Evolutionary conservation across 768 basidiomycete genomes (phyloP), one percentile per base, ranked within the genome.

Genomic region (Russula foetens): DNA sequence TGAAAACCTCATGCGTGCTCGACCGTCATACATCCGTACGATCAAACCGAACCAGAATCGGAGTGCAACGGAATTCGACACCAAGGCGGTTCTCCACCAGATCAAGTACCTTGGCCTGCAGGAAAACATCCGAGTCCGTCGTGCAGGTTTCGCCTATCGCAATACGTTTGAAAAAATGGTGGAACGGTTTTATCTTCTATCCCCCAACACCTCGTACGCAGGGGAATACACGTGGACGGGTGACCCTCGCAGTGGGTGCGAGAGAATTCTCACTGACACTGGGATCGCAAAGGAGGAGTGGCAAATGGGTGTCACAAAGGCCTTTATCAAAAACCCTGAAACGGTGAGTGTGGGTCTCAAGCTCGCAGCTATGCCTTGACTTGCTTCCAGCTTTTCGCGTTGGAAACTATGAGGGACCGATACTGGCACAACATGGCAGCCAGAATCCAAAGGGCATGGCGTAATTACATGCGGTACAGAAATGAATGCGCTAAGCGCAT

Each of bases 381-480:
- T 43, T 4, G 6, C 19, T 53, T 52, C 7, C 59, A 98, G 92
- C 83, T 99, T 23, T 99, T 99, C 71, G 97, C 96, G 14, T 77
- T 99, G 58, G 97, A 99, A 76, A 95, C 92, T 7, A 98, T 98
- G 92, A 86, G 97, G 53, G 97, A 99, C 71, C 85, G 90, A 55
- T 99, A 98, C 73, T 99, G 97, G 97, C 97, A 99, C 73, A 98
- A 98, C 73, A 99, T 99, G 97, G 97, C 97, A 0, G 83, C 76
- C 26, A 88, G 97, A 47, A 99, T 99, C 53, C 97, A 99, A 72
- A 86, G 97, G 35, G 93, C 93, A 5, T 99, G 86, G 82, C 81
- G 96, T 60, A 96, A 97, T 71, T 97, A 97, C 72, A 82, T 95
- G 81, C 84, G 96, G 9, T 92, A 97, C 75, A 93, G 90, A 74